Evolutionary conservation across 73 alveolate genomes (phyloP).

Genomic region (Tetrahymena thermophila): DNA sequence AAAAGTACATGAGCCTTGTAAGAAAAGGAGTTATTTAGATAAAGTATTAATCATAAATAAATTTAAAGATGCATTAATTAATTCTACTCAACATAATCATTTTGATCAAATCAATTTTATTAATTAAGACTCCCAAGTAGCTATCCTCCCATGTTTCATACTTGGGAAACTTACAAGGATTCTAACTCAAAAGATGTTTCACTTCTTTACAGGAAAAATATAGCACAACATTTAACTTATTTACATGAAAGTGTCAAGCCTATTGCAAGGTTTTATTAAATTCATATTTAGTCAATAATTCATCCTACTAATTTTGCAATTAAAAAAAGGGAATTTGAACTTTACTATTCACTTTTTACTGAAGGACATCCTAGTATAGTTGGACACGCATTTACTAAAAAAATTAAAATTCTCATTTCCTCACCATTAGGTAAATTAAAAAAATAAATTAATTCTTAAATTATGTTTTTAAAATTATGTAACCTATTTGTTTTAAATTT

Average conservation of each 20-base stretch:
- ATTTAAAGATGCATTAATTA: not conserved
- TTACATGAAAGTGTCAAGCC: not conserved
- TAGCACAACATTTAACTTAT: not conserved
- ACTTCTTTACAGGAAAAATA: not conserved
- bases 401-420: not conserved
- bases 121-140: not conserved
- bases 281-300: not conserved
- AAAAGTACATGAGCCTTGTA: not conserved
- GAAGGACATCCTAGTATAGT: not conserved
- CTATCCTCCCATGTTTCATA: not conserved
- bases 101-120: not conserved
- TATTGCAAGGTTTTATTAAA: not conserved
- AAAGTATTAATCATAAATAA: not conserved
- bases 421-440: not conserved
- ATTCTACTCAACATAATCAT: not conserved
- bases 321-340: not conserved
- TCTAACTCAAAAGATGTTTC: not conserved
- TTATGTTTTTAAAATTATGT: not conserved
- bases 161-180: not conserved
- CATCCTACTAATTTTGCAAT: not conserved
- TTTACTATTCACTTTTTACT: not conserved
- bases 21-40: not conserved
- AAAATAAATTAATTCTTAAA: not conserved
- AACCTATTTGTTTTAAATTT: not conserved
- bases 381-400: not conserved